Conservation (phyloP, 345 rosid species). For the Aegle marmelos region DNA sequence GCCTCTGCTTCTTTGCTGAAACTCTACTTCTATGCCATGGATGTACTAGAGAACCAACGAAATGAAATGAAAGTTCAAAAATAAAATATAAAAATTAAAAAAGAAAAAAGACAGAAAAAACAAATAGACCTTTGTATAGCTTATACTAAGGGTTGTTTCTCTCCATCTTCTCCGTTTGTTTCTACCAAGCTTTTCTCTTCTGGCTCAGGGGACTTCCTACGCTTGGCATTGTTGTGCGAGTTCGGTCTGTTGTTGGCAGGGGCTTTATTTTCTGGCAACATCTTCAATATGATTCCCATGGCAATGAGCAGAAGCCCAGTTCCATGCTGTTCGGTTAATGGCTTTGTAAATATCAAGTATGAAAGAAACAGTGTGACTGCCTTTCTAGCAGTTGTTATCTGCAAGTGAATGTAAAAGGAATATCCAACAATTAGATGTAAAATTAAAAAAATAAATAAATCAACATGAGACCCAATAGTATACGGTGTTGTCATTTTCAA, state of each 20-base stretch:
- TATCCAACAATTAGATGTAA: background rate
- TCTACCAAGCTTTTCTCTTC: constrained; percentile 19
- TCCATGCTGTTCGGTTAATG: constrained; percentile 77
- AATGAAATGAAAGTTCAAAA: background rate
- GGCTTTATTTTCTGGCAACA: constrained; percentile 31
- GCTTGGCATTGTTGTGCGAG: constrained; percentile 18
- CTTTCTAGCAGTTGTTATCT: constrained; percentile 73
- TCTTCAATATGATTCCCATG: constrained; percentile 73
- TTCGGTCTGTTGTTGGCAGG: constrained; percentile 10
- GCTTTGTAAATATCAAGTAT: constrained; percentile 85
- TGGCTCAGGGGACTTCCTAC: constrained; percentile 13
- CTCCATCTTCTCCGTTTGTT: constrained; percentile 38
- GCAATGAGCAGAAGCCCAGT: constrained; percentile 67
- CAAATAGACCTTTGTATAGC: background rate
- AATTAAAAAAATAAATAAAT: background rate
- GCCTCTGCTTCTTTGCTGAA: background rate
- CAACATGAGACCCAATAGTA: background rate
- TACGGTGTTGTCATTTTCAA: background rate
- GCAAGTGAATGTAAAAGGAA: background rate
- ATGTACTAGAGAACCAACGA: background rate
- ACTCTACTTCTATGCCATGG: background rate
- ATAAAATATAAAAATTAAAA: too few species aligned
- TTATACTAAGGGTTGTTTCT: constrained; percentile 53
- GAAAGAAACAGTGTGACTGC: constrained; percentile 76
- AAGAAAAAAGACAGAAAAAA: background rate